Conservation (phyloP, 2,329 filamentous ascomycete genomes). For the Paecilomyces formosus region DNA sequence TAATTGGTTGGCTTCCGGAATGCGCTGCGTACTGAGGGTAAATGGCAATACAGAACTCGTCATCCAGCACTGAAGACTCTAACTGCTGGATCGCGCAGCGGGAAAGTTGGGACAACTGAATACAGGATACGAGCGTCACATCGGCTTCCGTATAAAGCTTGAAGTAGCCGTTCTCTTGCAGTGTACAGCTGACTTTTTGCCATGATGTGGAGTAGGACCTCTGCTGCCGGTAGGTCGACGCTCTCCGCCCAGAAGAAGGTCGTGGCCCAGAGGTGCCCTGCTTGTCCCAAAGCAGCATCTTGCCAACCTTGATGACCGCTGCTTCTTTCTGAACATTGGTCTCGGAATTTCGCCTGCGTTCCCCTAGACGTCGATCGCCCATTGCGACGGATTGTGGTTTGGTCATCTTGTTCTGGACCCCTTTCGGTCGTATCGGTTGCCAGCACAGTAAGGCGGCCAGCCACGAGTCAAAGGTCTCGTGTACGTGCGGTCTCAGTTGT, state of each 20-base stretch:
- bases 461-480: constrained; percentile 46
- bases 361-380: constrained; percentile 33
- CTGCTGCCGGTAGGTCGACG: constrained; percentile 49
- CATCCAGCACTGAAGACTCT: constrained; percentile 81
- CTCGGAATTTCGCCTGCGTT: constrained; percentile 40
- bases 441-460: constrained; percentile 45
- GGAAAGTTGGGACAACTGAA: constrained; percentile 82
- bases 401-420: constrained; percentile 43
- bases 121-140: constrained; percentile 67
- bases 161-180: constrained; percentile 91
- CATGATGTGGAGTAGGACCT: constrained; percentile 59
- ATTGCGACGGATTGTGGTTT: constrained; percentile 41
- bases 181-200: constrained; percentile 82
- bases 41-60: constrained; percentile 90
- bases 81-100: constrained; percentile 85
- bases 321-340: constrained; percentile 56
- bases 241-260: constrained; percentile 31
- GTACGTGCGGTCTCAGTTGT: constrained; percentile 42
- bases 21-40: constrained; percentile 84
- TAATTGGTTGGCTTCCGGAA: constrained; percentile 64
- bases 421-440: constrained; percentile 45
- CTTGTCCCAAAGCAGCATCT: constrained; percentile 86
- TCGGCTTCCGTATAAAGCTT: constrained; percentile 85
- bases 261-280: constrained; percentile 40
- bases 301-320: constrained; percentile 91